Base-by-base conservation (phyloP, 1,284 basidiomycete genomes). In the Sphaerobolus stellatus region DNA sequence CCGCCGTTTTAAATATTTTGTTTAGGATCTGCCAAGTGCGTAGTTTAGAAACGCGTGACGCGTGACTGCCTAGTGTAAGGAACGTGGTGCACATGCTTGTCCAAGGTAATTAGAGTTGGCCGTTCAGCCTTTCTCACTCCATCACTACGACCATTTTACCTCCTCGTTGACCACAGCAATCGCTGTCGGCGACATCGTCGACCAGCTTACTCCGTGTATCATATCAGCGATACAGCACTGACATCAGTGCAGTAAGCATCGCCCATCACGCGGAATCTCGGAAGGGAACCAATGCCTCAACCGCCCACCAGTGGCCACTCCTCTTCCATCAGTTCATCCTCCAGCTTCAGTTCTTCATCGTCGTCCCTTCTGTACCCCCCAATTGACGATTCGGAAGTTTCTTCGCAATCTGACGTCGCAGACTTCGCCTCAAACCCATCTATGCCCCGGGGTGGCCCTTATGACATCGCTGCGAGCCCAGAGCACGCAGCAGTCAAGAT, bases 281-380 rank as follows among this genome's bases (percentile, higher is more conserved):
- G 34, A 40, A 38, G 25, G n/a, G 33, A 25, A 41, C 31, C 33
- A 9, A 54, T 52, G 50, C 40, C 50, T 52, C 20, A 43, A 25
- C 40, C 40, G 40, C 45, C 45, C 34, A 13, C 46, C 46, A n/a
- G 20, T 29, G 45, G 45, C 52, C 28, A 45, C 52, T 47, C 45
- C 29, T 49, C 34, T 28, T 48, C 46, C 45, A 54, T 54, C 36
- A 46, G 43, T 40, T 54, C 52, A 7, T 33, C 46, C n/a, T 54
- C 52, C 30, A 54, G 52, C 46, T 54, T 48, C 52, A 43, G 46
- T n/a, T 54, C 52, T 28, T 54, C 52, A 20, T 48, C 48, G 36
- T 54, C 52, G 5, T 54, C 52, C 24, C 46, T 54, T 18, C 33
- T 54, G 13, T 28, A 36, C 8, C 38, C 25, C 11, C 43, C 43